Base-by-base conservation (phyloP, 2,329 filamentous ascomycete species). In the Paracamarosporium sp. region DNA sequence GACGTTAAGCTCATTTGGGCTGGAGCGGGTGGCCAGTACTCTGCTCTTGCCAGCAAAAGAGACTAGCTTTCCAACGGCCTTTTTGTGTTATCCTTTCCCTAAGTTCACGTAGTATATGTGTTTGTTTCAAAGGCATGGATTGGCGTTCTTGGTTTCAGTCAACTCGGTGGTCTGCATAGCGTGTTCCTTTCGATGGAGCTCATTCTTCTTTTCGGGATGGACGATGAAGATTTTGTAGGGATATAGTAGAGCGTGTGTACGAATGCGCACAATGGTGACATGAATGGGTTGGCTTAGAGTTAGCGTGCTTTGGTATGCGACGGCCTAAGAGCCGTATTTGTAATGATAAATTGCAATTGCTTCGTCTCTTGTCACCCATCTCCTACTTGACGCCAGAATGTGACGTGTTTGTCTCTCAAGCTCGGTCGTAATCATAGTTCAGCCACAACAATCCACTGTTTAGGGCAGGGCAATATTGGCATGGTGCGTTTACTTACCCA, bases 21-120 rank as follows among this genome's bases (percentile, higher is more conserved):
- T n/a, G 91, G 91, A 41, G 90, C 90, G n/a, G 93, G 94, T 63
- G 93, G 93, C 5, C 93, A 97, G 72, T 97, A 87, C 75, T 90
- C 88, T 1, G 78, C 91, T 24, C 67, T 91, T n/a, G 81, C 83
- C 35, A 70, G 66, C 47, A 66, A 69, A 61, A 71, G 70, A 53
- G 61, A 66, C 56, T 68, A 67, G 35, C 17, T 30, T 20, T 13
- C 22, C 45, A 28, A n/a, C 31, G 20, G 9, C 15, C 27, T 45
- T 35, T 53, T 17, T 12, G 46, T 22, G n/a, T n/a, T n/a, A n/a
- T n/a, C n/a, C n/a, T n/a, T n/a, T n/a, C n/a, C n/a, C n/a, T 33
- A 43, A 47, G 15, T 47, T 24, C 4, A 35, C n/a, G 50, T 20
- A 25, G 4, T 44, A 52, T 12, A 24, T 38, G 20, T 36, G 7